Conservation (phyloP, 495 filamentous ascomycete species). For the Penicillium flavigenum region DNA sequence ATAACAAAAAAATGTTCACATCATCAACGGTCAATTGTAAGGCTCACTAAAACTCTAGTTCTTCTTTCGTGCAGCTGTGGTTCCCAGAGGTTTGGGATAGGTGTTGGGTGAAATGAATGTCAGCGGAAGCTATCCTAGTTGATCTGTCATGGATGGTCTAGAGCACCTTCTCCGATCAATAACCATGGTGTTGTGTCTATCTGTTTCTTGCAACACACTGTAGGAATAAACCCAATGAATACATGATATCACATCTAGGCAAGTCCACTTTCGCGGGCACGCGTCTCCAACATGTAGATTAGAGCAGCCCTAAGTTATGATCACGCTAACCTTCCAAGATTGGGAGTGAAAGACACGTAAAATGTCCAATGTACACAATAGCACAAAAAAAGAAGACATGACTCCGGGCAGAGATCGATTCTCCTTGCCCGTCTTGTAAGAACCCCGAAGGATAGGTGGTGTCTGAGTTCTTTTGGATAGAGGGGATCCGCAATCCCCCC, state of each 20-base stretch:
- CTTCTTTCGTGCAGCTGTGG: neutral
- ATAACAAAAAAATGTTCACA: constrained; percentile 14
- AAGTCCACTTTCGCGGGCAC: neutral
- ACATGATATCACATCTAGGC: too few species aligned
- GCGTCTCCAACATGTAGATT: neutral
- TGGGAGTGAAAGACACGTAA: neutral
- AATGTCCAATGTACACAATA: neutral
- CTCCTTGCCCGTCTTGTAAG: too few species aligned
- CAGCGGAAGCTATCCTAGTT: neutral
- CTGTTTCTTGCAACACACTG: neutral
- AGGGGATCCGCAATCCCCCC: neutral
- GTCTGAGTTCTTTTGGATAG: neutral
- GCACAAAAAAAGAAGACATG: too few species aligned
- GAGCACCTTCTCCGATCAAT: neutral
- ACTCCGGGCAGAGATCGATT: neutral
- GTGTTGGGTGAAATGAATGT: neutral
- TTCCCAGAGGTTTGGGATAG: neutral
- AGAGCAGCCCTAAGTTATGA: too few species aligned
- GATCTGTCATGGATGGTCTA: neutral
- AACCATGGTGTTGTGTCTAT: too few species aligned
- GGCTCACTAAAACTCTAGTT: neutral
- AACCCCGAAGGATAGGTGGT: too few species aligned
- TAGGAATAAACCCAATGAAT: neutral
- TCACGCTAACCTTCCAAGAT: too few species aligned
- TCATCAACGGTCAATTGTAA: constrained; percentile 4